phyloP scores from a whole-genome alignment of 768 basidiomycete species.

The Clavaria fumosa region DNA sequence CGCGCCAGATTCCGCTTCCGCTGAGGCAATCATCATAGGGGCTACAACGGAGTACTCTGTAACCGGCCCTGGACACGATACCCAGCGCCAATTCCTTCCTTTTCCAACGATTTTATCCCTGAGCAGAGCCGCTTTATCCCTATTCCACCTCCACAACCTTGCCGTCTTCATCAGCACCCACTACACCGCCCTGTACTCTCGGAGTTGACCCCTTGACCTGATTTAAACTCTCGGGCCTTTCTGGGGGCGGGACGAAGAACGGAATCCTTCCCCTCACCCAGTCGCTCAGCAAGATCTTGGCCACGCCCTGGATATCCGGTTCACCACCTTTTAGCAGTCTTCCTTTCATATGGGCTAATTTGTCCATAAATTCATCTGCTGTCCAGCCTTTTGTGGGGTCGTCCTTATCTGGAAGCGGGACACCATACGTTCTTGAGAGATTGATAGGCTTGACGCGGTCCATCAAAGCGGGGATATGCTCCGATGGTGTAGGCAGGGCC shows the following conservation, averaged over 20 bases:
- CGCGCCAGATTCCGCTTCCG: too few relatives aligned
- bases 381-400: slow-evolving; percentile 42
- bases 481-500: slow-evolving; percentile 81
- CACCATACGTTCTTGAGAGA: slow-evolving; percentile 69
- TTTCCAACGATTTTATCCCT: slow-evolving; percentile 39
- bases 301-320: slow-evolving; percentile 80
- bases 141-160: too few relatives aligned
- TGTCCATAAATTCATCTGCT: slow-evolving; percentile 67
- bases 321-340: slow-evolving; percentile 89
- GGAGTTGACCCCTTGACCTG: slow-evolving; percentile 41
- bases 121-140: slow-evolving; percentile 44
- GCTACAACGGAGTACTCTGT: too few relatives aligned
- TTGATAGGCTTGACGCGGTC: slow-evolving; percentile 87
- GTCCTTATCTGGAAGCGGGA: slow-evolving; percentile 45
- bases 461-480: slow-evolving; percentile 82
- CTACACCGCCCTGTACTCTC: slow-evolving; percentile 24
- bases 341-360: slow-evolving; percentile 81
- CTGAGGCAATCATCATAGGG: too few relatives aligned
- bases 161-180: too few relatives aligned
- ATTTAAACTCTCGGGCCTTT: slow-evolving; percentile 58
- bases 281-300: slow-evolving; percentile 89
- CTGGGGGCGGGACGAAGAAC: slow-evolving; percentile 88
- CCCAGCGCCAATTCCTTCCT: slow-evolving; percentile 28
- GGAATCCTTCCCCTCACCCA: slow-evolving; percentile 98
- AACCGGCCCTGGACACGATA: too few relatives aligned